Percentiles rank a stretch among this genome's conserved stretches.
Conservation (phyloP, 495 filamentous ascomycete genomes). For the Sphaerosporella brunnea region DNA sequence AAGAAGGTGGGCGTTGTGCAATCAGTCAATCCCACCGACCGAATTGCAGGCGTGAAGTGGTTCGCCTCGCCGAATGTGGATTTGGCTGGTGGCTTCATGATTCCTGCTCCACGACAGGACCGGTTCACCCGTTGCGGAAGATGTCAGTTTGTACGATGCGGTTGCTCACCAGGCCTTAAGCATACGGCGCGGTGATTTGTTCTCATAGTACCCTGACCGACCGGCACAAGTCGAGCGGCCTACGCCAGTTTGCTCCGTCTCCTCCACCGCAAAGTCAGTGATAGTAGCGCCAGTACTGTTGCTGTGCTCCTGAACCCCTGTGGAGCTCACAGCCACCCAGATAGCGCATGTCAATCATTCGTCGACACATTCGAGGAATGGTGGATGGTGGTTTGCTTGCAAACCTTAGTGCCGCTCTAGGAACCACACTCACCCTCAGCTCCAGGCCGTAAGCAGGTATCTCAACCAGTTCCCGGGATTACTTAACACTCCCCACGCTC, state of each 20-base stretch:
- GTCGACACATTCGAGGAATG: slow-evolving; percentile 12
- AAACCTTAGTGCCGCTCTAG: slow-evolving; percentile 17
- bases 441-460: slow-evolving; percentile 16
- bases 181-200: slow-evolving; percentile 34
- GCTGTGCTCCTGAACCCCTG: background rate
- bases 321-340: background rate
- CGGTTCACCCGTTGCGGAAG: slow-evolving; percentile 29
- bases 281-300: background rate
- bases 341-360: slow-evolving; percentile 10
- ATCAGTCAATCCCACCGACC: slow-evolving; percentile 34
- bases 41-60: slow-evolving; percentile 41
- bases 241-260: background rate
- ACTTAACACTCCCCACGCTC: background rate
- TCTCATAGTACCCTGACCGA: slow-evolving; percentile 28
- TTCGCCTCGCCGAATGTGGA: slow-evolving; percentile 31
- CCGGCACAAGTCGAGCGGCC: background rate
- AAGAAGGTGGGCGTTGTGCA: slow-evolving; percentile 43
- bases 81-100: slow-evolving; percentile 25
- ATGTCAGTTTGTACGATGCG: slow-evolving; percentile 44
- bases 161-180: slow-evolving; percentile 30
- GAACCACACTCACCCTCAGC: slow-evolving; percentile 15
- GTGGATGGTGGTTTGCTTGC: slow-evolving; percentile 16
- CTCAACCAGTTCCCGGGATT: slow-evolving; percentile 15
- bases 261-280: no score
- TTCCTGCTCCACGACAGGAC: slow-evolving; percentile 30